Base-by-base conservation (phyloP, 208 protist species). In the Trypanosoma brucei region DNA sequence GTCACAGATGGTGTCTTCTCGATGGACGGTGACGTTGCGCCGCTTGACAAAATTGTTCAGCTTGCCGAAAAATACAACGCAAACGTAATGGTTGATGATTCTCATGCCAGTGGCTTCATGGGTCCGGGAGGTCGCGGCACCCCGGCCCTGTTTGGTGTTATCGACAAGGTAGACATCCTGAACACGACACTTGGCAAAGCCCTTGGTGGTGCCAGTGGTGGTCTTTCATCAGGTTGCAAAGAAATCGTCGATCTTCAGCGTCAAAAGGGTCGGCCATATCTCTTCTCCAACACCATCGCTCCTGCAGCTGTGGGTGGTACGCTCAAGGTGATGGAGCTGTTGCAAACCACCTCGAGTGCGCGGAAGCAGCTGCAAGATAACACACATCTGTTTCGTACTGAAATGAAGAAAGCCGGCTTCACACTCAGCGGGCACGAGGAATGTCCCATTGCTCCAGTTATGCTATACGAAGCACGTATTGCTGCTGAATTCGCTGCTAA, bases 231-330 rank as follows among this genome's bases (percentile, higher is more conserved):
- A 36, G 83, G 82, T 13, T 56, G 49, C n/a, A 66, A 73, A 58
- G 85, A 84, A 55, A 65, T 96, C 31, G 62, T 97, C 22, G 87
- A 90, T 0, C 5, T 96, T 1, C 83, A 96, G 48, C 63, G 92
- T 13, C 84, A 97, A 54, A 61, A 61, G 40, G 70, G 68, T 3
- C 76, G 92, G 8, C 89, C 93, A 44, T 97, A 97, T 69, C 68
- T 97, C 9, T 97, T 97, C 63, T 91, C 78, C 39, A 97, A 97
- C 73, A 73, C 88, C 3, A 59, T 97, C 1, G 68, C 91, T 3
- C 93, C 93, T 14, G 34, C 83, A 8, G 60, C 96, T 9, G 90
- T 93, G 11, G 91, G 82, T 38, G 88, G 85, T 0, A 57, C 79
- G 33, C 39, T 91, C 0, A 70, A 84, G 34, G 82, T 83, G n/a